phyloP scores from a whole-genome alignment of 2,329 filamentous ascomycete genomes.

The Aotearoamyces nothofagi region DNA sequence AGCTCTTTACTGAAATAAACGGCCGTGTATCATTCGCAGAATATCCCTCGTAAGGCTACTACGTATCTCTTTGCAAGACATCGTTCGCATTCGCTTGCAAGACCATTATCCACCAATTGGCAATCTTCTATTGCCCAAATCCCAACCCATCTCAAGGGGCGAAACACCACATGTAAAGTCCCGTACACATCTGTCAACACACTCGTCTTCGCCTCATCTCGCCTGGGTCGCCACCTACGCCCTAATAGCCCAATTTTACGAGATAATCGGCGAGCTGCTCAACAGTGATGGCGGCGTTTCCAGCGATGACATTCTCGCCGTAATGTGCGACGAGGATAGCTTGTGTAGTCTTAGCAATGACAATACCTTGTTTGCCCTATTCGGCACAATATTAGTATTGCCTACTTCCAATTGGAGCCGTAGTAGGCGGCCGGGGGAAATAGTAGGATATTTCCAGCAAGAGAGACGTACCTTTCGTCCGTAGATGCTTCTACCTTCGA shows the following conservation, averaged over 20 bases:
- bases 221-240: too few species aligned
- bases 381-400: constrained; percentile 5
- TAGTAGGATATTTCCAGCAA: background rate
- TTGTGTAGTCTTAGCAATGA: constrained; percentile 75
- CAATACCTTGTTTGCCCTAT: constrained; percentile 66
- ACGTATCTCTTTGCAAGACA: too few species aligned
- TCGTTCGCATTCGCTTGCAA: too few species aligned
- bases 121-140: too few species aligned
- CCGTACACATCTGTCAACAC: too few species aligned
- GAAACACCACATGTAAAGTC: too few species aligned
- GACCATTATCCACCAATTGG: too few species aligned
- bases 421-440: background rate
- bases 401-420: constrained; percentile 4
- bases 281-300: constrained; percentile 64
- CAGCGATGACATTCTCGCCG: constrained; percentile 55
- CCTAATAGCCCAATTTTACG: constrained; percentile 53
- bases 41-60: too few species aligned
- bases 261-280: constrained; percentile 82
- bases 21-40: constrained; percentile 3
- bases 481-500: constrained; percentile 68
- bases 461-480: constrained; percentile 57
- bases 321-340: constrained; percentile 85
- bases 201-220: too few species aligned
- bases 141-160: too few species aligned
- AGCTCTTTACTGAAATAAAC: too few species aligned